Percentiles rank a stretch among this genome's conserved stretches.
phyloP scores from a whole-genome alignment of 768 basidiomycete species.

The Astraeus odoratus region DNA sequence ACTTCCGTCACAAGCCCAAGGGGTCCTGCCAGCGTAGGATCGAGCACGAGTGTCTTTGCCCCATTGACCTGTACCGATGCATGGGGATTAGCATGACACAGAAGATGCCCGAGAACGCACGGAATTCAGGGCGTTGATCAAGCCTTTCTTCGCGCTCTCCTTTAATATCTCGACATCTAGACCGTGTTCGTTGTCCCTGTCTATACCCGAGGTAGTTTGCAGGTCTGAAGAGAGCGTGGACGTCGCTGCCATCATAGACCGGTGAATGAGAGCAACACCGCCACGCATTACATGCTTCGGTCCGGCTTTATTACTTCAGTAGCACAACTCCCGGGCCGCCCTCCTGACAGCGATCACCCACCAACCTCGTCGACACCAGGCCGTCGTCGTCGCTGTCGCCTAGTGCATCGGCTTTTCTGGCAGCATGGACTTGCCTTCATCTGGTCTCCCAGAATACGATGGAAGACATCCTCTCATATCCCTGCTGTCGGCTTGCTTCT shows the following conservation, averaged over 20 bases:
- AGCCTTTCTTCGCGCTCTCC: conserved; percentile 72
- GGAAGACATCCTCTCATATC: conserved; percentile 69
- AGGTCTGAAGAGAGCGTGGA: conserved; percentile 30
- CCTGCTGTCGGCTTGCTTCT: conserved; percentile 74
- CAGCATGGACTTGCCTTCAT: conserved; percentile 18
- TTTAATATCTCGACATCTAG: conserved; percentile 62
- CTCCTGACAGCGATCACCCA: neutral
- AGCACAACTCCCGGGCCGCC: neutral
- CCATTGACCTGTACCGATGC: conserved; percentile 63
- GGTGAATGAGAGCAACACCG: conserved; percentile 17
- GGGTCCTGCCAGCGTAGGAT: conserved; percentile 81
- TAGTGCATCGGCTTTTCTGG: neutral
- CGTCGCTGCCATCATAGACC: conserved; percentile 21
- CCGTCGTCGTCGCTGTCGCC: neutral
- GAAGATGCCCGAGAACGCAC: conserved; percentile 29
- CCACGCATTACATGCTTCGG: conserved; percentile 18
- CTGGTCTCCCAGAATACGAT: conserved; percentile 16
- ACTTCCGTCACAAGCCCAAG: conserved; percentile 95
- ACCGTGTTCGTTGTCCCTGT: conserved; percentile 30
- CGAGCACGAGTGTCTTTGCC: conserved; percentile 94
- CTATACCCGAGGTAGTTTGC: conserved; percentile 25
- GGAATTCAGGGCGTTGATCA: conserved; percentile 82
- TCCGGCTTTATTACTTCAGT: conserved; percentile 6
- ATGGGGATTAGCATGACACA: neutral
- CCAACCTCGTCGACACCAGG: too few species aligned